Evolutionary conservation across 1,139 yeast genomes (phyloP).

Genomic region (Pichiaceae sp.): DNA sequence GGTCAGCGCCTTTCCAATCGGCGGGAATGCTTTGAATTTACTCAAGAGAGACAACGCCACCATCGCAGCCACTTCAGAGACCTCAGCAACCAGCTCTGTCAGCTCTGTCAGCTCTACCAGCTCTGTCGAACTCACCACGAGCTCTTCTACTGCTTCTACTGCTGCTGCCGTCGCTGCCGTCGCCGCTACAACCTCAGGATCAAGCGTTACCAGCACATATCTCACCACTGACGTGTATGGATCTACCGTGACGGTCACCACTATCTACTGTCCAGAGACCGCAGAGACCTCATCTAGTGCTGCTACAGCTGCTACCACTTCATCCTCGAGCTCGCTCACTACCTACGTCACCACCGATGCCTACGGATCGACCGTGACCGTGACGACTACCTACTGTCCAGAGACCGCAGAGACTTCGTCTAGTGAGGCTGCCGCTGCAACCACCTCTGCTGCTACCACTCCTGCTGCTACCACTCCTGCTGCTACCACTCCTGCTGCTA

Average conservation of each 20-base stretch:
- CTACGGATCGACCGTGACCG: not conserved
- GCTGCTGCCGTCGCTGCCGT: not conserved
- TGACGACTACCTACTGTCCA: not conserved
- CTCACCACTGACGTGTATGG: not conserved
- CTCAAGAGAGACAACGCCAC: conserved; percentile 18
- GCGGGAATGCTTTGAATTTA: not conserved
- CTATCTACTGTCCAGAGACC: not conserved
- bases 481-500: not conserved
- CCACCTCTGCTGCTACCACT: conserved; percentile 4
- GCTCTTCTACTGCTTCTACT: conserved; percentile 2
- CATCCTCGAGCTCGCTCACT: not conserved
- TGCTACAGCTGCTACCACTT: conserved; percentile 4
- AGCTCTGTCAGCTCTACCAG: conserved; percentile 1
- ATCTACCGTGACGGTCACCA: not conserved
- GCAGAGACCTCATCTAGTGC: not conserved
- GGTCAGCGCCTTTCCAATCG: not conserved
- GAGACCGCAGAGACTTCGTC: conserved; percentile 2
- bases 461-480: not conserved
- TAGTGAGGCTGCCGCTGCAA: not conserved
- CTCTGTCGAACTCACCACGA: conserved; percentile 2
- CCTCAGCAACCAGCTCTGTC: conserved; percentile 5
- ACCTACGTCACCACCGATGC: not conserved
- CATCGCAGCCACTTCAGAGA: conserved; percentile 1
- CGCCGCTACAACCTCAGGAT: not conserved
- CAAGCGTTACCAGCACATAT: not conserved